phyloP scores from a whole-genome alignment of 2,329 filamentous ascomycete genomes.

The Lachnellula occidentalis region DNA sequence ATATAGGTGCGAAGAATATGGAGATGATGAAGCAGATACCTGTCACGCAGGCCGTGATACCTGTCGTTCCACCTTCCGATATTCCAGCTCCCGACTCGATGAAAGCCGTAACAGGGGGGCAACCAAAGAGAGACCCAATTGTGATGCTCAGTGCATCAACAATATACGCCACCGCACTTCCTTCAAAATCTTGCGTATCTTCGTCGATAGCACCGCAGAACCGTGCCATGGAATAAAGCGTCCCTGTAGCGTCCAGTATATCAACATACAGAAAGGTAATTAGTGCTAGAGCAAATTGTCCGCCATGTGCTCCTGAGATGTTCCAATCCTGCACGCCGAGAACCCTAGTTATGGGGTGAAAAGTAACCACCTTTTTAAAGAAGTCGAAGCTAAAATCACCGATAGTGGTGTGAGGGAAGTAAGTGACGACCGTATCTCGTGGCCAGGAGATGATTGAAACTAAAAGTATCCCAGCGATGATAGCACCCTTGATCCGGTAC shows the following conservation, averaged over 20 bases:
- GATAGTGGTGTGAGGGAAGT: conserved; percentile 67
- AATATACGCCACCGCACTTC: conserved; percentile 75
- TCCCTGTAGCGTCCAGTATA: conserved; percentile 81
- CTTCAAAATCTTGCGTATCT: conserved; percentile 80
- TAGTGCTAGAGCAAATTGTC: conserved; percentile 75
- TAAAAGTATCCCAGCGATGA: conserved; percentile 76
- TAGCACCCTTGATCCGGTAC: conserved; percentile 81
- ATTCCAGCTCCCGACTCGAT: conserved; percentile 89
- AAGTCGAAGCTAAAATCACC: conserved; percentile 74
- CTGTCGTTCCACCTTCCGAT: conserved; percentile 79
- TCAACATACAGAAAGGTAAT: conserved; percentile 90
- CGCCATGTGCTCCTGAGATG: conserved; percentile 55
- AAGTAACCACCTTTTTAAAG: conserved; percentile 81
- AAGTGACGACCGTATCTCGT: conserved; percentile 67
- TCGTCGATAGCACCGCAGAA: conserved; percentile 78
- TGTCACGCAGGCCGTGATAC: conserved; percentile 72
- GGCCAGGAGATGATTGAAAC: conserved; percentile 90
- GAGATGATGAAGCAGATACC: conserved; percentile 82
- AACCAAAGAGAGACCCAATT: conserved; percentile 72
- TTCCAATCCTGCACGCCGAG: conserved; percentile 72
- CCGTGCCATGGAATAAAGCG: conserved; percentile 82
- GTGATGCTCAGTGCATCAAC: conserved; percentile 77
- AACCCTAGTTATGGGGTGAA: conserved; percentile 68
- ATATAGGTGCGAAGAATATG: conserved; percentile 86
- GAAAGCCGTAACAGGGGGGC: conserved; percentile 78